Conservation (phyloP, 129 eudicot species). For the Scalesia atractyloides region DNA sequence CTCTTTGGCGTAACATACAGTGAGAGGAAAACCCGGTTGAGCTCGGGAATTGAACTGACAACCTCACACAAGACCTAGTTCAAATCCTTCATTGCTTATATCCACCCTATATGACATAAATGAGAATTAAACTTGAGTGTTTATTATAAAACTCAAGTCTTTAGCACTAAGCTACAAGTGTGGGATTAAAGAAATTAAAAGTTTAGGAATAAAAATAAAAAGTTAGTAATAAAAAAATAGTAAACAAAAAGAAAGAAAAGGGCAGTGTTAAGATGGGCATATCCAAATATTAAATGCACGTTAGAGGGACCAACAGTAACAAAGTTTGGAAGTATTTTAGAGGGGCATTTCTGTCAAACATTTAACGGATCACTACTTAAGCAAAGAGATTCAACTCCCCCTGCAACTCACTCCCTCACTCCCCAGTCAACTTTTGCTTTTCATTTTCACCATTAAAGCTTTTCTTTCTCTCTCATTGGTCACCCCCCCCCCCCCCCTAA, state of each 20-base stretch:
- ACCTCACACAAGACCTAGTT: too few relatives aligned
- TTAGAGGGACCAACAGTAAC: constrained; percentile 74
- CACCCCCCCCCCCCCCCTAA: constrained; percentile 14
- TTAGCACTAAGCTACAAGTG: too few relatives aligned
- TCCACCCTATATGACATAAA: too few relatives aligned
- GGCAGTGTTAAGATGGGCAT: constrained; percentile 15
- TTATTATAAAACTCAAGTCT: too few relatives aligned
- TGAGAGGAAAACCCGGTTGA: too few relatives aligned
- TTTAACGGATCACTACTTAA: constrained; percentile 64
- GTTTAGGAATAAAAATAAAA: neutral
- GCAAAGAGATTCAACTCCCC: constrained; percentile 28
- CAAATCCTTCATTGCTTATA: too few relatives aligned
- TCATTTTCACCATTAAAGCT: constrained; percentile 35
- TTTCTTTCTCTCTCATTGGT: constrained; percentile 41
- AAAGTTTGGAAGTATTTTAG: constrained; percentile 74
- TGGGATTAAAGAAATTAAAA: too few relatives aligned
- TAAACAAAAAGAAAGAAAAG: constrained; percentile 1
- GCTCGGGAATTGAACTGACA: too few relatives aligned
- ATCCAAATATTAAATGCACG: constrained; percentile 26
- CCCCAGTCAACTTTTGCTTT: constrained; percentile 49
- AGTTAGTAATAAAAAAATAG: neutral
- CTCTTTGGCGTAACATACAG: too few relatives aligned
- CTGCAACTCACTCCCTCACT: constrained; percentile 13
- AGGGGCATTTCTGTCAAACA: constrained; percentile 67
- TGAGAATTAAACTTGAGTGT: too few relatives aligned